phyloP scores from a whole-genome alignment of 768 basidiomycete species.

The Xerocomellus dryophilus region DNA sequence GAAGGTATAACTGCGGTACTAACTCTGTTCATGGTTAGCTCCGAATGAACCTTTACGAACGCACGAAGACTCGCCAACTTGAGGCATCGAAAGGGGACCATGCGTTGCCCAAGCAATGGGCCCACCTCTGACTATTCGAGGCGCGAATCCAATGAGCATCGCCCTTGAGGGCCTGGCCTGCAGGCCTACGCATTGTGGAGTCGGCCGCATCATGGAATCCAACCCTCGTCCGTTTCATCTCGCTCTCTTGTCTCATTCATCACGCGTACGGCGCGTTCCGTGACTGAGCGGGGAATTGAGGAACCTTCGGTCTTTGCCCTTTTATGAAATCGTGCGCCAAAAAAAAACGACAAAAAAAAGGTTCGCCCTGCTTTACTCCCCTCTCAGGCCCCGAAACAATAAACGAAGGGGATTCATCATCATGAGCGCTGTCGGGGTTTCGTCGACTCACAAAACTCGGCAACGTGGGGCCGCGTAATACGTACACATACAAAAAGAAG shows the following conservation, averaged over 20 bases:
- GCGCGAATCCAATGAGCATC: slow-evolving; percentile 18
- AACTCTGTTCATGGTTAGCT: background rate
- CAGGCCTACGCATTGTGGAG: slow-evolving; percentile 23
- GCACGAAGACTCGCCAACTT: background rate
- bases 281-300: slow-evolving; percentile 13
- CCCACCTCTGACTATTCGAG: background rate
- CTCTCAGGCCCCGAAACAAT: slow-evolving; percentile 10
- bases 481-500: slow-evolving; percentile 22
- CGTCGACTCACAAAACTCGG: slow-evolving; percentile 6
- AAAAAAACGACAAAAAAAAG: background rate
- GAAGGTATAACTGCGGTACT: background rate
- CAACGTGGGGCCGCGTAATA: slow-evolving; percentile 9
- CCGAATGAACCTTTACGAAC: background rate
- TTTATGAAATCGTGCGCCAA: slow-evolving; percentile 5
- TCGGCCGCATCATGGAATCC: slow-evolving; percentile 9
- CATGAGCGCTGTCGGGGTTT: slow-evolving; percentile 23
- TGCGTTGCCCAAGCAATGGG: background rate
- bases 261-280: slow-evolving; percentile 14
- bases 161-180: slow-evolving; percentile 7
- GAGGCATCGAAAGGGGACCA: background rate
- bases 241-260: background rate
- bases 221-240: slow-evolving; percentile 17
- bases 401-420: background rate
- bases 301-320: background rate
- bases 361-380: background rate